Evolutionary conservation across 2,329 filamentous ascomycete species (phyloP), one percentile per base, ranked within the genome.

Genomic region (Coniochaeta sp.): DNA sequence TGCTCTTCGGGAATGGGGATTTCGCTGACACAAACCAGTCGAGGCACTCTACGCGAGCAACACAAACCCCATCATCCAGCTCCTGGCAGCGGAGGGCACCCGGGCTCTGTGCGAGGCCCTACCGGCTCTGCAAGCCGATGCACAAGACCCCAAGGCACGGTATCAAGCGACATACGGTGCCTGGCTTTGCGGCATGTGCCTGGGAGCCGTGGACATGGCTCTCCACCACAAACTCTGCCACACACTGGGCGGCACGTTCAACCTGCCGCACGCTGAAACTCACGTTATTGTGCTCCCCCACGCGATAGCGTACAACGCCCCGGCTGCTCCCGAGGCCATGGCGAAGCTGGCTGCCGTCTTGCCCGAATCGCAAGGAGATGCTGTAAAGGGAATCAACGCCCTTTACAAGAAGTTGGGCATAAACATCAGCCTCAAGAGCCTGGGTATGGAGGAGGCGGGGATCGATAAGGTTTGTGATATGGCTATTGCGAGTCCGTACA

Each of bases 171-270:
- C 79, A 2, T 84, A 84, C 58, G 82, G 81, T 18, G 81, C 82
- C 31, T 85, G 81, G 81, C 74, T 85, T 1, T 85, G 81, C 58
- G 81, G 79, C 16, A 74, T 71, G 14, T 83, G 79, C 57, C 71
- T 85, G 1, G 81, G 81, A 3, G 75, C 68, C 53, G 77, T 80
- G 4, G 75, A 74, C 49, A 84, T 85, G 80, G 74, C 79, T 1
- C 72, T 86, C 12, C 83, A 86, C 60, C 82, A 86, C 64, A 86
- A 86, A 61, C 73, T 86, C 1, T 85, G 82, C 65, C 82, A 86
- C 60, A 79, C 78, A 0, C 69, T 86, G 1, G 82, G 82, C 16
- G 83, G 83, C 5, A 78, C 71, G 57, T 83, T 85, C 64, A 76
- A 79, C 54, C 71, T 86, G 5, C 80, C 82, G 0, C 82, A 86